Evolutionary conservation across 1,284 basidiomycete species (phyloP).

Genomic region (Tylopilus orsonianus): DNA sequence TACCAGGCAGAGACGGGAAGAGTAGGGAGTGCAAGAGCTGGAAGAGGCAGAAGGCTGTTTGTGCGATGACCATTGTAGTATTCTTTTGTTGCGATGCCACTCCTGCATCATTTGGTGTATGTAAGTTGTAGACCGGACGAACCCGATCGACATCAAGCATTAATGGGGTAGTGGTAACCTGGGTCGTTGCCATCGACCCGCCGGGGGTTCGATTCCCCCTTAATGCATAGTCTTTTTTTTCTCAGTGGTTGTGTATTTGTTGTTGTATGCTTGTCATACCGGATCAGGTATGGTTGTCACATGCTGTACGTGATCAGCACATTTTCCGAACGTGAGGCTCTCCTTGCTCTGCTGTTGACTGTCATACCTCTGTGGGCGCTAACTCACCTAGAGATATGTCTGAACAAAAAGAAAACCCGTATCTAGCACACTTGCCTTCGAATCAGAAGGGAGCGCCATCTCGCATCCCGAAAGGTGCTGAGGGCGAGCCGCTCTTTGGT

Average conservation of each 20-base stretch:
- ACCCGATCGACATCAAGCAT: too few species aligned
- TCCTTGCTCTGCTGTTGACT: not conserved
- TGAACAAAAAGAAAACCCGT: constrained; percentile 48
- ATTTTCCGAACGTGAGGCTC: constrained; percentile 14
- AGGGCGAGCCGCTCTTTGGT: constrained; percentile 68
- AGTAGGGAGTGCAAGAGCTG: constrained; percentile 71
- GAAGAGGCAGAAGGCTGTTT: constrained; percentile 65
- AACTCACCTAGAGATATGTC: constrained; percentile 13
- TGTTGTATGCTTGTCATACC: too few species aligned
- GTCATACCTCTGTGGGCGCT: constrained; percentile 8
- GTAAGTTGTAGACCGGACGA: too few species aligned
- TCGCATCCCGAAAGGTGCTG: constrained; percentile 19
- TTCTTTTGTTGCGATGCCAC: not conserved
- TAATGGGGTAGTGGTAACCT: constrained; percentile 40
- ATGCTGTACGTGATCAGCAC: constrained; percentile 11
- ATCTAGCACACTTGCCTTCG: constrained; percentile 49
- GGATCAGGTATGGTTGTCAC: constrained; percentile 11
- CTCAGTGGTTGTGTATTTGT: too few species aligned
- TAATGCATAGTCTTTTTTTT: not conserved
- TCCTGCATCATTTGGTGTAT: too few species aligned
- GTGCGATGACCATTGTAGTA: constrained; percentile 33
- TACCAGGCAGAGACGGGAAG: constrained; percentile 81
- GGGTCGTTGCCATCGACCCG: constrained; percentile 54
- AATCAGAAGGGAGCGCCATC: constrained; percentile 33
- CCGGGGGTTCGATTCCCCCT: constrained; percentile 34